Evolutionary conservation across 1,284 basidiomycete species (phyloP).

Genomic region (Ustilago hordei): DNA sequence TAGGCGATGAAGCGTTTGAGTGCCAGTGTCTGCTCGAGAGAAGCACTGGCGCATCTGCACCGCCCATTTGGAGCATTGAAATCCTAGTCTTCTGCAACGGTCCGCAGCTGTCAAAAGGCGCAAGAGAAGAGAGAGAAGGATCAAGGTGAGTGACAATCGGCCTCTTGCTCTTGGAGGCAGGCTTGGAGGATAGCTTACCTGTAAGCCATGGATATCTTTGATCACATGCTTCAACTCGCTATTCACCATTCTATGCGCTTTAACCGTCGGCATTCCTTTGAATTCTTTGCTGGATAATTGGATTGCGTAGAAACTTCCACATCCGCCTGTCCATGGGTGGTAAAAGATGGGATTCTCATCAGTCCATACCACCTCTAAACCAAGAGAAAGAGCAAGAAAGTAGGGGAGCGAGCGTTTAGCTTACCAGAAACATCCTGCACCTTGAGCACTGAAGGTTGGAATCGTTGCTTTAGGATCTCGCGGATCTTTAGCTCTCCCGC

Average conservation of each 20-base stretch:
- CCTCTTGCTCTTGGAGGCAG: neutral
- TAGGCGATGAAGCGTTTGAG: no score
- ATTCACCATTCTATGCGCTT: slow-evolving; percentile 94
- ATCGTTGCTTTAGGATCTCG: slow-evolving; percentile 79
- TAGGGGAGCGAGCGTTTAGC: slow-evolving; percentile 51
- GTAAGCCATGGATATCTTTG: slow-evolving; percentile 89
- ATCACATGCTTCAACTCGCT: slow-evolving; percentile 90
- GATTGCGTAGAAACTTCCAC: slow-evolving; percentile 95
- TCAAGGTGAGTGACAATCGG: neutral
- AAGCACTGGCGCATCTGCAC: no score
- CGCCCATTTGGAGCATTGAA: no score
- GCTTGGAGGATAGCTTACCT: slow-evolving; percentile 74
- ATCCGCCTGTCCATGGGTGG: slow-evolving; percentile 75
- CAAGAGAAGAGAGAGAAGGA: neutral
- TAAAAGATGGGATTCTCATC: neutral
- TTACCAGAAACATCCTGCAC: slow-evolving; percentile 69
- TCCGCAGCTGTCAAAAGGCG: slow-evolving; percentile 20
- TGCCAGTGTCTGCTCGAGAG: no score
- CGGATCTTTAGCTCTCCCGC: slow-evolving; percentile 73
- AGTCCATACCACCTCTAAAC: no score
- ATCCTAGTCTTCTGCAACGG: slow-evolving; percentile 34
- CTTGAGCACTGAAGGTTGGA: slow-evolving; percentile 74
- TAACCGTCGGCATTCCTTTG: slow-evolving; percentile 85
- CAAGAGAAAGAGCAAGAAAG: slow-evolving; percentile 68
- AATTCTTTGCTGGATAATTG: slow-evolving; percentile 85